Base-by-base conservation (phyloP, 495 filamentous ascomycete species). In the Daldinia vernicosa region DNA sequence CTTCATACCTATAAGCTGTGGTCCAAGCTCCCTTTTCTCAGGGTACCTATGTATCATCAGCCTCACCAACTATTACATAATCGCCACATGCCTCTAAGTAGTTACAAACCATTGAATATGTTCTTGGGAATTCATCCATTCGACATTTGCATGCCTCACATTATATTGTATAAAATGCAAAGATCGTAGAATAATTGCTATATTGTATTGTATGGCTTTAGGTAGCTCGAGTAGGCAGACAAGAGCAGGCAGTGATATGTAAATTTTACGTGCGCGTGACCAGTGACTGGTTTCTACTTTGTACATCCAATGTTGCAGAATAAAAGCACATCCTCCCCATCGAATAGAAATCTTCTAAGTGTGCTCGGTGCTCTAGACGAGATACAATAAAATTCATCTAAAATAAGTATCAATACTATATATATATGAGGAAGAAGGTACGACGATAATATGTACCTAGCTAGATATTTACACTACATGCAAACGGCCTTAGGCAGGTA, bases 401-500 rank as follows among this genome's bases (percentile, higher is more conserved):
- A 22, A 9, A 47, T 11, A 47, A 22, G 43, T 47, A 47, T 24
- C 4, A 24, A 11, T 9, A 4, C 8, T 24, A 47, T 47, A 22
- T 47, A 22, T 19, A 22, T 24, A 47, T 17, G 7, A 22, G 43
- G 12, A 1, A 24, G 17, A 5, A 9, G 19, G 43, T 47, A 47
- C 43, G 1, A 24, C 4, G 19, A 2, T 22, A 24, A 30, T 30
- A 30, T 28, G 56, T 60, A 43, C 3, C 56, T 14, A 26, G n/a
- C 54, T 37, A 37, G n/a, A 7, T 4, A 58, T 28, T 33, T 28
- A 58, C 55, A 26, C 35, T 28, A 58, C 55, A 26, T 58, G 22
- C 35, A 27, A 17, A 28, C 32, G 45, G 54, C 57, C 57, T 60
- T 35, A 55, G 64, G 64, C 26, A 67, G 57, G 50, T 60, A 55